These are phyloP conservation scores for Orbilia quercus DNA, from an alignment of 2,329 filamentous ascomycete species.

Conservation along the genomic window DNA sequence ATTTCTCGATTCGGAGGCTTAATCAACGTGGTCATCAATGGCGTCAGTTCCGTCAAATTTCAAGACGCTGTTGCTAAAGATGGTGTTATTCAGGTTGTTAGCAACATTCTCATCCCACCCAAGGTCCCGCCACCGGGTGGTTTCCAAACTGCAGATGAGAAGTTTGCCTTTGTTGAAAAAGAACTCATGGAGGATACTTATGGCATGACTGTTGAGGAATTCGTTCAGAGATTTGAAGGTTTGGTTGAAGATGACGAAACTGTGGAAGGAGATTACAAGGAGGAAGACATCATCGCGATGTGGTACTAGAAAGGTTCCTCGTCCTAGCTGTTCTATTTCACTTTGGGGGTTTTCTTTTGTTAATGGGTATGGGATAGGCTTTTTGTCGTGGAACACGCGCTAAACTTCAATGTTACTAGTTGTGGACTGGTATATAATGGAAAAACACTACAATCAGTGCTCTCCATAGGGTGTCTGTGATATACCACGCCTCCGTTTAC, in stretches of 20 bases:
- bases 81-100: conserved; percentile 83
- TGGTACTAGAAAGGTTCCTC: conserved; percentile 8
- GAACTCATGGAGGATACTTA: conserved; percentile 18
- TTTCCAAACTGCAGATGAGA: conserved; percentile 7
- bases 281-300: conserved; percentile 38
- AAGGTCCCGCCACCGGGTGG: conserved; percentile 59
- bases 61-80: conserved; percentile 79
- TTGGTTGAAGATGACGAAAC: conserved; percentile 28
- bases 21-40: conserved; percentile 79
- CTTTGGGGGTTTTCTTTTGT: neutral
- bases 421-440: too few species aligned
- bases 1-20: conserved; percentile 75
- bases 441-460: too few species aligned
- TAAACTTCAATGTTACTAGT: too few species aligned
- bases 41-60: conserved; percentile 72
- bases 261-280: conserved; percentile 29
- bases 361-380: neutral
- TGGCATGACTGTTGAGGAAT: conserved; percentile 40
- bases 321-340: neutral
- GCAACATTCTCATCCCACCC: conserved; percentile 80
- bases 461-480: too few species aligned
- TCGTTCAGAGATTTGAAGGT: conserved; percentile 42
- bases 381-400: too few species aligned
- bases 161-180: neutral
- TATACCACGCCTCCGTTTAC: too few species aligned